A percentile compares a stretch with the other conserved stretches of the same genome.
phyloP scores from a whole-genome alignment of 148 eudicot genomes.

The Limonium bicolor region DNA sequence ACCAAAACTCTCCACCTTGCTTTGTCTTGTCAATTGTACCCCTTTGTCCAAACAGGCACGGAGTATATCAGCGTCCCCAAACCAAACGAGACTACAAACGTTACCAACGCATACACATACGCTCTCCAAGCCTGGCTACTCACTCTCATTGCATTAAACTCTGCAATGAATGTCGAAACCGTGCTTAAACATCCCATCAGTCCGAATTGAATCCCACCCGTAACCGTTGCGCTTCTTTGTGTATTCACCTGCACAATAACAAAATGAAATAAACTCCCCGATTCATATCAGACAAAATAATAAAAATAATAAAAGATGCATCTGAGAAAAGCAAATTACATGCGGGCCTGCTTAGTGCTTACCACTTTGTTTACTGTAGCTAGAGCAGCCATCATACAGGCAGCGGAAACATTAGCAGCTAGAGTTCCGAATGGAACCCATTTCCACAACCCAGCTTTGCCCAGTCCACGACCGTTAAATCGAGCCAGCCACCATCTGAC shows the following conservation, averaged over 20 bases:
- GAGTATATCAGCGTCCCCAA: constrained; percentile 81
- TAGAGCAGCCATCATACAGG: constrained; percentile 84
- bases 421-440: constrained; percentile 93
- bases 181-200: constrained; percentile 78
- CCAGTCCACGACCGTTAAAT: constrained; percentile 68
- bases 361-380: constrained; percentile 59
- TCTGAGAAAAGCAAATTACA: too few relatives aligned
- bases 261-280: not conserved
- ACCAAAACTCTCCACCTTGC: too few relatives aligned
- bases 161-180: constrained; percentile 85
- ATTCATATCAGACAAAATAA: too few relatives aligned
- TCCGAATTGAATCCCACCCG: constrained; percentile 62
- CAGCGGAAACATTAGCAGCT: constrained; percentile 71
- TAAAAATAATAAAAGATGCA: not conserved
- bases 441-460: constrained; percentile 27
- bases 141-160: constrained; percentile 52
- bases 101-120: constrained; percentile 47
- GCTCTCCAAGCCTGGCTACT: constrained; percentile 67
- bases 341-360: constrained; percentile 5
- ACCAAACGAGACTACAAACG: constrained; percentile 36
- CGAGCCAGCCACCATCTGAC: constrained; percentile 82
- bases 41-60: constrained; percentile 51
- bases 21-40: too few relatives aligned
- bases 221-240: constrained; percentile 29
- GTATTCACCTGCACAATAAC: constrained; percentile 28